Conservation (phyloP, 208 protist species). For the Phytomonas francai region DNA sequence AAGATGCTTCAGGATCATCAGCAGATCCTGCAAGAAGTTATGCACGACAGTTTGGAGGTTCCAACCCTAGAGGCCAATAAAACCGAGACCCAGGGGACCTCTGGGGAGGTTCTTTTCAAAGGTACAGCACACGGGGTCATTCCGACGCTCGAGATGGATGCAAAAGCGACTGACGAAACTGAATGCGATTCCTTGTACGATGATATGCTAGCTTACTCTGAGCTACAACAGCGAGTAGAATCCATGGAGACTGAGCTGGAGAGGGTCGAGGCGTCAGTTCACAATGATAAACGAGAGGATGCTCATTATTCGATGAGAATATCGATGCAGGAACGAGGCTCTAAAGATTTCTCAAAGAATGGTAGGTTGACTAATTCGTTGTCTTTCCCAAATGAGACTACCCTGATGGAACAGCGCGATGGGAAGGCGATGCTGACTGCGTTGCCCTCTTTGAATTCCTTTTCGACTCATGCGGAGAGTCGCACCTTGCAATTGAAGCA, state of each 20-base stretch:
- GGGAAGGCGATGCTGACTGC: background rate
- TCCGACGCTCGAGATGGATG: background rate
- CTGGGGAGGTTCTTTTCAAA: background rate
- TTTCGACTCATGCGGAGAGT: background rate
- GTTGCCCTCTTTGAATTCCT: background rate
- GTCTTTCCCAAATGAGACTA: background rate
- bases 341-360: background rate
- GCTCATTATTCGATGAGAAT: background rate
- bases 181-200: background rate
- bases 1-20: conserved; percentile 74
- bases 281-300: background rate
- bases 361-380: background rate
- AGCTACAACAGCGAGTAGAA: background rate
- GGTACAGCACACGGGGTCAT: background rate
- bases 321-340: background rate
- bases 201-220: background rate
- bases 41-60: background rate
- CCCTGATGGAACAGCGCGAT: background rate
- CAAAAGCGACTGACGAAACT: background rate
- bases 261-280: background rate
- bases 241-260: conserved; percentile 6
- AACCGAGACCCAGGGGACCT: background rate
- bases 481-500: background rate
- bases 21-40: conserved; percentile 27
- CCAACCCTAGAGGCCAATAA: background rate